Percentiles rank a stretch among this genome's conserved stretches.
Evolutionary conservation across 176 grass and related monocot genomes (phyloP).

Genomic region (Neostapfia colusana): DNA sequence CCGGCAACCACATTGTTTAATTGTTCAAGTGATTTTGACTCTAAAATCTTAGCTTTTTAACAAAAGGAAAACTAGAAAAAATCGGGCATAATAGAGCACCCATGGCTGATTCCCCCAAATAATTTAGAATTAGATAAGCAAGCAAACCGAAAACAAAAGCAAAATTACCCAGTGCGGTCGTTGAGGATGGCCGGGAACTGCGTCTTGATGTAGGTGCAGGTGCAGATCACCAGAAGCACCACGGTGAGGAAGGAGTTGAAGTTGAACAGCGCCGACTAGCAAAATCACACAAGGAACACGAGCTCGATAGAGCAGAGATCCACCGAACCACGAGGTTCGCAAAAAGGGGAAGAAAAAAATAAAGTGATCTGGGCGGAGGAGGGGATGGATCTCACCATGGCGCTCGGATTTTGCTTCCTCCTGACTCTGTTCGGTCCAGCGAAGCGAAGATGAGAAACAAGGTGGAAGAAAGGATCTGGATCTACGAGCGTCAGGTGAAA

Average conservation of each 20-base stretch:
- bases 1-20: not conserved
- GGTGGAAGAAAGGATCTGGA: not conserved
- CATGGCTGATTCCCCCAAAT: not conserved
- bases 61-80: not conserved
- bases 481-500: not conserved
- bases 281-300: slow-evolving; percentile 2
- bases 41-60: not conserved
- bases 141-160: not conserved
- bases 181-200: slow-evolving; percentile 90
- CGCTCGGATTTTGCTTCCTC: not conserved
- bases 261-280: slow-evolving; percentile 87
- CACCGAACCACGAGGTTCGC: not conserved
- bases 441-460: not conserved
- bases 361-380: not conserved
- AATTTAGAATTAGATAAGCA: not conserved
- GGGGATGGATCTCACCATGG: slow-evolving; percentile 30
- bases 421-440: not conserved
- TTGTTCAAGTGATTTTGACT: not conserved
- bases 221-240: slow-evolving; percentile 92
- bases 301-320: not conserved
- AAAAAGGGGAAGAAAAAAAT: not conserved
- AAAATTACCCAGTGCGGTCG: slow-evolving; percentile 50
- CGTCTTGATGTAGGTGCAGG: slow-evolving; percentile 90
- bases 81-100: not conserved
- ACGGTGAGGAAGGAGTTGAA: slow-evolving; percentile 92